Evolutionary conservation across 495 filamentous ascomycete species (phyloP), one percentile per base, ranked within the genome.

Genomic region (Xylaria castorea): DNA sequence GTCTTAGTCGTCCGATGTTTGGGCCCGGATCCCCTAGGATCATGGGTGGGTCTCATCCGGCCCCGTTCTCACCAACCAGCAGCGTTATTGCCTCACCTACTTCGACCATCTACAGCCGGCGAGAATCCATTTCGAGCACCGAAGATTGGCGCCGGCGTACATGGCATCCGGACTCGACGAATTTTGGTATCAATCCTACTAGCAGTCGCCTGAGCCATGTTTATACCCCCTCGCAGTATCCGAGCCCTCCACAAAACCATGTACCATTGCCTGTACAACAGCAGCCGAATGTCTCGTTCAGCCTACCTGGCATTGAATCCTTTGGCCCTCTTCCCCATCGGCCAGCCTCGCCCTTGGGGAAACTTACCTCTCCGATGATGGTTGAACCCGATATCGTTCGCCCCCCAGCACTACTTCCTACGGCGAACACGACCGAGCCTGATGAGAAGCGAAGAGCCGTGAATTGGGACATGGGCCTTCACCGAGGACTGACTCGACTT

Each of bases 271-370:
- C 83, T 48, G 81, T 57, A 32, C 57, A 68, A 18, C 71, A 68
- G 9, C 77, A 81, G 58, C 77, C 77, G 8, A 80, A 70, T 25
- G 70, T 80, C 8, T 76, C 84, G 0, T 81, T 91, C 25, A 89
- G 93, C 36, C 83, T 97, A 32, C 94, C 94, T 0, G 94, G 94
- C 9, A 97, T 97, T 74, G 93, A 96, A 77, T 95, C 55, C 3
- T 69, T 73, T 27, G 42, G 14, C 42, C 30, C 22, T 46, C 32
- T 64, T 2, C 71, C 65, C n/a, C 71, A 69, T 63, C 44, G 42
- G 5, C 87, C 90, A 8, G 76, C 85, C 46, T 87, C 92, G 3
- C 91, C 93, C 6, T 87, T 90, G 3, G 85, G 87, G 11, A 89
- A 90, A 38, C 85, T 87, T 67, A 81, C 87, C 0, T 92, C 90